Percentiles rank a stretch among this genome's conserved stretches.
Conservation (phyloP, 345 rosid genomes). For the Euphorbia lathyris region DNA sequence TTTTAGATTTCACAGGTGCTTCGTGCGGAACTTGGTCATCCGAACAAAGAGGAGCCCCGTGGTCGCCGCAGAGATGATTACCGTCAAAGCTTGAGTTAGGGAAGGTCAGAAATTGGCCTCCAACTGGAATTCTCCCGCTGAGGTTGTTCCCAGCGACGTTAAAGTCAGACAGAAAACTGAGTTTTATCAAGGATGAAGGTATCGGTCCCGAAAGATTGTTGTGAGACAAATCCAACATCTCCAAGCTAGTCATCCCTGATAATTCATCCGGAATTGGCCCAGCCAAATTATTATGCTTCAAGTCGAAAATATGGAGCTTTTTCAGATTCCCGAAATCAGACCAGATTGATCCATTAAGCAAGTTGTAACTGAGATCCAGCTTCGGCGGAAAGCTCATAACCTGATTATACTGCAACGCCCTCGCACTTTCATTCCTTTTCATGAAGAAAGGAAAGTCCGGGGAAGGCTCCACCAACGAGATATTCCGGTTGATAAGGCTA, state of each 20-base stretch:
- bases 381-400: conserved; percentile 29
- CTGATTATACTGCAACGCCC: conserved; percentile 60
- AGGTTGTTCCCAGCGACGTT: conserved; percentile 57
- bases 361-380: conserved; percentile 18
- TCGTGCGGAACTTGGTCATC: conserved; percentile 3
- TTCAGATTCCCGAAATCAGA: conserved; percentile 20
- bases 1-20: conserved; percentile 20
- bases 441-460: conserved; percentile 56
- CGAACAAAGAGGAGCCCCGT: conserved; percentile 37
- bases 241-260: conserved; percentile 27
- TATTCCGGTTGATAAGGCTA: conserved; percentile 39
- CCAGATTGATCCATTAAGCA: conserved; percentile 23
- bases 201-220: conserved; percentile 21
- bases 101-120: conserved; percentile 69
- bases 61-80: conserved; percentile 74
- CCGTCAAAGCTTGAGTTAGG: conserved; percentile 82
- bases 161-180: conserved; percentile 52
- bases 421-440: conserved; percentile 46
- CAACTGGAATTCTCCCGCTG: conserved; percentile 52
- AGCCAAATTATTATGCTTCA: conserved; percentile 12
- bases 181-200: conserved; percentile 16
- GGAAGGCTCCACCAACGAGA: conserved; percentile 51
- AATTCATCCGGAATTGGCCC: conserved; percentile 24
- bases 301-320: conserved; percentile 15
- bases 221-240: conserved; percentile 22